Base-by-base conservation (phyloP, 2,329 filamentous ascomycete genomes). In the Chalaropsis thielavioides region DNA sequence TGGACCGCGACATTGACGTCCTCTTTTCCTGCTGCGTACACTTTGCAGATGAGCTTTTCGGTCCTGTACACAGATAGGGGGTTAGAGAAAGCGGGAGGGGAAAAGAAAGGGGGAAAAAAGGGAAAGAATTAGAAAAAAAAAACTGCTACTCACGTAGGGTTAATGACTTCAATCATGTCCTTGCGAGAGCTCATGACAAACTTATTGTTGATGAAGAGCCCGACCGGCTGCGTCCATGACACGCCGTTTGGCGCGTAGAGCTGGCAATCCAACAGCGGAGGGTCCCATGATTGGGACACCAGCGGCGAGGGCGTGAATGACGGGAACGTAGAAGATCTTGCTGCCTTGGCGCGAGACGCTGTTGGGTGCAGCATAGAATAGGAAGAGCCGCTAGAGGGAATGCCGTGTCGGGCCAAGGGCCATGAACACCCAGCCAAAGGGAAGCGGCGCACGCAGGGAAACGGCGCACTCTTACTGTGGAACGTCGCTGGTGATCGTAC, bases 161-260 rank as follows among this genome's bases (percentile, higher is more conserved):
- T 90, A 70, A 90, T 81, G 19, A 82, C 81, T 15, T 80, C 77
- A 64, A 91, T 80, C 69, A 80, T 88, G 71, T 85, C 79, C 56
- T 81, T 84, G 15, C 81, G 81, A 73, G 80, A 84, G 65, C 85
- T 83, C 70, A 83, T 79, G 63, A 90, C 84, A 73, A 89, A 92
- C 72, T 90, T 86, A 69, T 91, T 90, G 77, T 89, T 88, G 76
- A 92, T 90, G 75, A 91, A 92, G 8, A 92, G 80, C n/a, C 89
- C 89, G 56, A 83, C 79, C 1, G 88, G 88, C 76, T 90, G 87
- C 13, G 75, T 78, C 75, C 89, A 92, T 70, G 82, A 85, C 73
- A 77, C 79, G 70, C 88, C 88, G 75, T 92, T 92, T 3, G 89
- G 89, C 61, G 89, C 87, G 8, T 81, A 87, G 66, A 92, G 80